Evolutionary conservation across 2,329 filamentous ascomycete species (phyloP), one percentile per base, ranked within the genome.

Genomic region (Cladophialophora exuberans): DNA sequence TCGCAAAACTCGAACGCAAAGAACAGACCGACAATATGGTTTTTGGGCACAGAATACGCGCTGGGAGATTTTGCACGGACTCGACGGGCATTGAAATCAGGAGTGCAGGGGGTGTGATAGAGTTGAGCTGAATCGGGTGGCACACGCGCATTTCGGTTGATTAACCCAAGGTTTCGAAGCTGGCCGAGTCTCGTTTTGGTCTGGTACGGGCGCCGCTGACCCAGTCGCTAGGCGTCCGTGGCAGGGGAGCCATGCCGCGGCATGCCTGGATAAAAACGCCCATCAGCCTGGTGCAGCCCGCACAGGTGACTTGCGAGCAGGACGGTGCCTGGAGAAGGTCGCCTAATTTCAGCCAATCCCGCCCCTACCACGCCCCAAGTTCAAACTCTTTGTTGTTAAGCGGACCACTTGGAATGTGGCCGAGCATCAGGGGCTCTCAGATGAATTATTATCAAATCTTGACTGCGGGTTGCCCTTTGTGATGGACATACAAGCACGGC

Each of bases 61-160:
- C 26, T 35, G 28, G 25, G 18, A 20, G 15, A 20, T 42, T 42
- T 42, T 18, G 38, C 38, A 23, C 38, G 26, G 38, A 23, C 20
- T 23, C 20, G 26, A 23, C 20, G 20, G 9, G 38, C 23, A 41
- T 17, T 39, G 7, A 39, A 17, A 13, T 39, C 45, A 48, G 46
- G 46, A 25, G 33, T 22, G 46, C 46, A 49, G 46, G 45, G 45
- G 15, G 18, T 30, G 22, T 26, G 22, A 22, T 39, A 11, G 31
- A 38, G 31, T 7, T 13, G 44, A 39, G 46, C 46, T 49, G 46
- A 38, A 49, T 18, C n/a, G 33, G 35, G 35, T 26, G 15, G 35
- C 15, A 23, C 3, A n/a, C 15, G 38, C 38, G 38, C 38, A 25
- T 42, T 22, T 23, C 15, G 23, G 15, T 36, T 30, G 25, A 10